Percentiles rank a stretch among this genome's conserved stretches.
phyloP scores from a whole-genome alignment of 2,329 filamentous ascomycete genomes.

The Gnomoniopsis sp. region DNA sequence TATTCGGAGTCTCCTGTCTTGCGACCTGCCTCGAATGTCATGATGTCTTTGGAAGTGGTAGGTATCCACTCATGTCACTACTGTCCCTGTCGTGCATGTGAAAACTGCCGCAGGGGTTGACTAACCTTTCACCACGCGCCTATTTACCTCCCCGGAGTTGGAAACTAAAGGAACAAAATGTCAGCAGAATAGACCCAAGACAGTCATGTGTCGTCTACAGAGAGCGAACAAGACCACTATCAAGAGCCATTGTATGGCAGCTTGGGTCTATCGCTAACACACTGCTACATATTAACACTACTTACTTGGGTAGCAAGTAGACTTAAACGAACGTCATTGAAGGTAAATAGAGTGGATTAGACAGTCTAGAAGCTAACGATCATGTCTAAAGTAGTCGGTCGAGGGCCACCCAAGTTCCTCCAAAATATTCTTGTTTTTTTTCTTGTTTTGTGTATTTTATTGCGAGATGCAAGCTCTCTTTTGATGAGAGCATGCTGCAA shows the following conservation, averaged over 20 bases:
- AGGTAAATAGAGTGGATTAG: conserved; percentile 16
- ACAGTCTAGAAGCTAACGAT: conserved; percentile 13
- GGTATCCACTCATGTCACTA: neutral
- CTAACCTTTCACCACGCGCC: too few relatives aligned
- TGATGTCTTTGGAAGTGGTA: neutral
- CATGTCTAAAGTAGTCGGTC: conserved; percentile 13
- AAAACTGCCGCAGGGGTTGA: too few relatives aligned
- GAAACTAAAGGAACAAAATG: too few relatives aligned
- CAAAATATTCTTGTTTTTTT: conserved; percentile 9
- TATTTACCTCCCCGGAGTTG: too few relatives aligned
- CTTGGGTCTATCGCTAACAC: too few relatives aligned
- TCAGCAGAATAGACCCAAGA: neutral
- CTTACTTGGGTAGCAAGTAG: neutral
- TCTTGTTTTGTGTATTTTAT: conserved; percentile 8
- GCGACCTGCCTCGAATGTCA: neutral
- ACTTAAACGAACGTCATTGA: neutral
- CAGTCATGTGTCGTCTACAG: neutral
- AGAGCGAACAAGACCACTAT: neutral
- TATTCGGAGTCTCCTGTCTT: neutral
- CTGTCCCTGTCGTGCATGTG: neutral
- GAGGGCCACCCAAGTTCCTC: conserved; percentile 12
- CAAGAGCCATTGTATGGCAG: neutral
- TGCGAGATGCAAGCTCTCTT: conserved; percentile 1
- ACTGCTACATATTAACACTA: neutral
- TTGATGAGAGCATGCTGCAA: neutral